These are phyloP conservation scores for Trametes pubescens DNA, from an alignment of 1,284 basidiomycete genomes.

Conservation along the genomic window DNA sequence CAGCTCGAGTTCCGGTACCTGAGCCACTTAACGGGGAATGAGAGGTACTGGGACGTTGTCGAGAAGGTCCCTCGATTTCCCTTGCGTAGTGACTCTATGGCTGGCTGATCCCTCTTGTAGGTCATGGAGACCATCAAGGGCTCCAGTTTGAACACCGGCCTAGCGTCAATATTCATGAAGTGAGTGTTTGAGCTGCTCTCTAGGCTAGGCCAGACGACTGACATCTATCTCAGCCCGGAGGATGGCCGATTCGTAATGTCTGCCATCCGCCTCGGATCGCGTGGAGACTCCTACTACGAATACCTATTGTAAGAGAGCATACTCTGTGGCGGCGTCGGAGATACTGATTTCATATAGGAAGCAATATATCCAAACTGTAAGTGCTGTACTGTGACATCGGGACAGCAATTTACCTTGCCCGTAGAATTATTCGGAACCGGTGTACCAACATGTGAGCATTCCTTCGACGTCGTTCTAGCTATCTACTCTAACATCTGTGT, in stretches of 20 bases:
- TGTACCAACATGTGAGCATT: slow-evolving; percentile 75
- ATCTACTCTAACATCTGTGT: not conserved
- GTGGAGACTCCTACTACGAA: slow-evolving; percentile 96
- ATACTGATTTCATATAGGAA: slow-evolving; percentile 57
- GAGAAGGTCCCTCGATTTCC: slow-evolving; percentile 61
- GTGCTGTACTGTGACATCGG: slow-evolving; percentile 27
- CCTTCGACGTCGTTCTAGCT: not conserved
- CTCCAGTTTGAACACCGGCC: slow-evolving; percentile 71
- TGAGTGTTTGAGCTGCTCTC: slow-evolving; percentile 44
- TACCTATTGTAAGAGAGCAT: slow-evolving; percentile 73
- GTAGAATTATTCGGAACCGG: slow-evolving; percentile 78
- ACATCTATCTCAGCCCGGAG: slow-evolving; percentile 54
- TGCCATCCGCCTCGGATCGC: slow-evolving; percentile 89
- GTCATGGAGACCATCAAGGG: slow-evolving; percentile 77
- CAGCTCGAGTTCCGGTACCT: slow-evolving; percentile 94
- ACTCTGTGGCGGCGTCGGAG: not conserved
- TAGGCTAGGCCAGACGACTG: not conserved
- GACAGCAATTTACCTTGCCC: slow-evolving; percentile 20
- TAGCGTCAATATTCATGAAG: slow-evolving; percentile 90
- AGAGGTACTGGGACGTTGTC: slow-evolving; percentile 82
- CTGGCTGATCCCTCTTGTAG: slow-evolving; percentile 44
- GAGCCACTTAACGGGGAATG: slow-evolving; percentile 80
- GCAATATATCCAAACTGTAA: slow-evolving; percentile 81
- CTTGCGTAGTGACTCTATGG: not conserved
- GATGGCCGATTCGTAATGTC: slow-evolving; percentile 77